These are phyloP conservation scores for Dendrobium chrysotoxum DNA, from an alignment of 106 monocot species.

Conservation along the genomic window DNA sequence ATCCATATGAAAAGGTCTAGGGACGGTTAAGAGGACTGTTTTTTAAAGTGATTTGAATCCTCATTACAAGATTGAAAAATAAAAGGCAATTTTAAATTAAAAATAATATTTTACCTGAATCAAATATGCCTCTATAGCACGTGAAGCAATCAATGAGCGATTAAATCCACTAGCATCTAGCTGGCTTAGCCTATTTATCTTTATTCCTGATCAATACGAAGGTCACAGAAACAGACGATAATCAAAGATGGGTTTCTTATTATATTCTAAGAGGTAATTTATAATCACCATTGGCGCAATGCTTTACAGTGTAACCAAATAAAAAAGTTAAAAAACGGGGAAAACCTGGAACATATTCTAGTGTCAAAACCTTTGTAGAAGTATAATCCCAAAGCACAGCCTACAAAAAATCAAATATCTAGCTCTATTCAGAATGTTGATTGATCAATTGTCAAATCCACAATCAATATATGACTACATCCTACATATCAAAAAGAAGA, in stretches of 20 bases:
- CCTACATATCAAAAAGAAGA: background rate
- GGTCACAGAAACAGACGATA: background rate
- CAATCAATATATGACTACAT: slow-evolving; percentile 1
- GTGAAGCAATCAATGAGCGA: slow-evolving; percentile 73
- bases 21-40: background rate
- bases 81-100: background rate
- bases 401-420: slow-evolving; percentile 22
- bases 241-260: background rate
- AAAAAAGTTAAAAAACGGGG: background rate
- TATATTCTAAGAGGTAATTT: background rate
- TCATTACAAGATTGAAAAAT: background rate
- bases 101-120: slow-evolving; percentile 62
- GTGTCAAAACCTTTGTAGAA: slow-evolving; percentile 72
- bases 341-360: slow-evolving; percentile 93
- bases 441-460: background rate
- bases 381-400: slow-evolving; percentile 88
- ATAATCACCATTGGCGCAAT: background rate
- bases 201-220: slow-evolving; percentile 48
- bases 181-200: slow-evolving; percentile 61
- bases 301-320: background rate
- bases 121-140: slow-evolving; percentile 81
- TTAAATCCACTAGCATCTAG: slow-evolving; percentile 66
- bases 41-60: background rate
- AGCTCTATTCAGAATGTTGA: background rate
- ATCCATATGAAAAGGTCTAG: background rate